Evolutionary conservation across 306 rosid species (phyloP).

Genomic region (Pterocarpus macrocarpus): DNA sequence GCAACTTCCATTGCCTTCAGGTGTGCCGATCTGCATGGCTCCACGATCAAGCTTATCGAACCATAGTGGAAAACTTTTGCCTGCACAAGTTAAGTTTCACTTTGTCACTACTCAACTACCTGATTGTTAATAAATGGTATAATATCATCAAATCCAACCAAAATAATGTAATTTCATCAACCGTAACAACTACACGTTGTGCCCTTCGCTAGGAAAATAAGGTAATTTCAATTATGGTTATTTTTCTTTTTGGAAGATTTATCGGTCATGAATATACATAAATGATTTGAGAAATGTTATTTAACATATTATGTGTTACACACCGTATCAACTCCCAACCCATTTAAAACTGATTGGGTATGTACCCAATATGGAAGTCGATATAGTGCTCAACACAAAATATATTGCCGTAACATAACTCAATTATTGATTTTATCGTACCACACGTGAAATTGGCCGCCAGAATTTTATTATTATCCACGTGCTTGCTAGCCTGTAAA

Average conservation of each 20-base stretch:
- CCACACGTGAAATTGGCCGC: background rate
- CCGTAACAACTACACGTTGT: no score
- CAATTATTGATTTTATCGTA: background rate
- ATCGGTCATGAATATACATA: background rate
- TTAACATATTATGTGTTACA: no score
- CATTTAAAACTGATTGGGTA: no score
- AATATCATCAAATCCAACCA: background rate
- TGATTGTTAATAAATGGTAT: background rate
- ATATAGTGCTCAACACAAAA: no score
- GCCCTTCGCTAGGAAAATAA: no score
- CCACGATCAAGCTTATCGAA: constrained; percentile 92
- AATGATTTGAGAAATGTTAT: no score
- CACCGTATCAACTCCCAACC: no score
- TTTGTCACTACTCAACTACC: background rate
- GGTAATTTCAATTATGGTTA: no score
- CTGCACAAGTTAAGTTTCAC: constrained; percentile 44
- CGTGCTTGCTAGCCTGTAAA: constrained; percentile 37
- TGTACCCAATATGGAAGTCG: no score
- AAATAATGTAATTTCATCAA: background rate
- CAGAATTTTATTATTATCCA: constrained; percentile 9
- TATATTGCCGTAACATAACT: no score
- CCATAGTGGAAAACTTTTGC: constrained; percentile 94
- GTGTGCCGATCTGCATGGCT: constrained; percentile 96
- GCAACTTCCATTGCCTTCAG: constrained; percentile 85
- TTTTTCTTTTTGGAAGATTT: background rate